Evolutionary conservation across 306 rosid genomes (phyloP), one percentile per base, ranked within the genome.

Genomic region (Spatholobus suberectus): DNA sequence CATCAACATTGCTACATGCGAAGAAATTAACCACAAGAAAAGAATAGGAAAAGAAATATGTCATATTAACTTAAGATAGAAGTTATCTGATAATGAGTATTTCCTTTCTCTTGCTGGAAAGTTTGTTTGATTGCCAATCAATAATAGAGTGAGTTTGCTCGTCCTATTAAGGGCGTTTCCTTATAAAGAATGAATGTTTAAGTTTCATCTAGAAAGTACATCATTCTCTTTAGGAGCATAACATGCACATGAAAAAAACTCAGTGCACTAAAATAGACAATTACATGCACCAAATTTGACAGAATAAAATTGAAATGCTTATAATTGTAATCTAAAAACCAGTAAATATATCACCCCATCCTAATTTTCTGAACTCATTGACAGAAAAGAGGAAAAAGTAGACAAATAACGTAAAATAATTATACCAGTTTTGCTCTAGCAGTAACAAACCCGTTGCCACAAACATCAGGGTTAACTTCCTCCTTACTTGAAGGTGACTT

Each of bases 401-500:
- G 62, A 71, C 1, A 12, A 43, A 55, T 10, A 35, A 35, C 70
- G 32, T 35, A 18, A 46, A 82, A 35, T 44, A 73, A 58, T 15
- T 9, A 23, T 86, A 86, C 86, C 86, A 82, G 55, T 57, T 86
- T 78, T 35, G 70, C 79, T 86, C 82, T 78, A 14, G 89, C 84
- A 38, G 89, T 82, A 78, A 86, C 97, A 86, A 94, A 94, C 34
- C 89, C 94, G 14, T 84, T 87, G 76, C 89, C 88, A 78, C 85
- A 72, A 29, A 43, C 84, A 84, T 84, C 92, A 21, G 79, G 82
- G 32, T 75, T 87, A 37, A 66, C 90, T 72, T 91, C 96, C 81
- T 91, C 96, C 17, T 86, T 85, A 82, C 75, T 82, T 43, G 81
- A 79, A 57, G 94, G 96, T 32, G 98, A 92, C 85, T 83, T 92